A percentile compares a stretch with the other conserved stretches of the same genome.
Evolutionary conservation across 768 basidiomycete species (phyloP).

Genomic region (Tylopilus sp.): DNA sequence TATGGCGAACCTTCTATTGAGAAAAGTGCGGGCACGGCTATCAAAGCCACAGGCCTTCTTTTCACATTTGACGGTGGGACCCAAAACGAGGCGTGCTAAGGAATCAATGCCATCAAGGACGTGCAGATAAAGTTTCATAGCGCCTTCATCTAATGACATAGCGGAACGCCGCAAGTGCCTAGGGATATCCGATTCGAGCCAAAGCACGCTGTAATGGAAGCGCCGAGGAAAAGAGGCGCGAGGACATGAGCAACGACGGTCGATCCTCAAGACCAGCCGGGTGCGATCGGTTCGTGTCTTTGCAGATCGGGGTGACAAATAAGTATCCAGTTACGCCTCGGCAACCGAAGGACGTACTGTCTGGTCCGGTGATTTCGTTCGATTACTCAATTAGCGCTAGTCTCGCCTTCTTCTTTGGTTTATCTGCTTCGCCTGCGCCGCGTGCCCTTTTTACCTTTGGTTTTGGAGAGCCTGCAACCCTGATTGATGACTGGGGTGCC

Average conservation of each 20-base stretch:
- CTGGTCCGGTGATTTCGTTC: slow-evolving; percentile 3
- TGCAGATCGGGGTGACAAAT: slow-evolving; percentile 18
- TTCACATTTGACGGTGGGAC: slow-evolving; percentile 20
- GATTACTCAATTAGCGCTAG: slow-evolving; percentile 24
- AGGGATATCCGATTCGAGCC: slow-evolving; percentile 9
- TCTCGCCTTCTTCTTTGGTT: slow-evolving; percentile 26
- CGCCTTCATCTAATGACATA: slow-evolving; percentile 23
- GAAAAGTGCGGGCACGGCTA: slow-evolving; percentile 20
- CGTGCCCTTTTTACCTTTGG: slow-evolving; percentile 24
- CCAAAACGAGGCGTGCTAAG: slow-evolving; percentile 18
- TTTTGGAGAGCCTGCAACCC: slow-evolving; percentile 4
- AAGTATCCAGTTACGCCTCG: slow-evolving; percentile 11
- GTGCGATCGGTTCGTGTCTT: slow-evolving; percentile 11
- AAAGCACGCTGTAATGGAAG: slow-evolving; percentile 24
- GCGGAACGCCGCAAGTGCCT: slow-evolving; percentile 16
- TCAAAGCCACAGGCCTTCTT: slow-evolving; percentile 25
- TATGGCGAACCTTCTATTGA: slow-evolving; percentile 17
- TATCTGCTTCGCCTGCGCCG: slow-evolving; percentile 13
- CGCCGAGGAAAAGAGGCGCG: slow-evolving; percentile 11
- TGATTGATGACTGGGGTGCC: slow-evolving; percentile 4
- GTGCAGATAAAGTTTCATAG: slow-evolving; percentile 30
- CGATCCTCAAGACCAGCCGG: slow-evolving; percentile 18
- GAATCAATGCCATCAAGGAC: slow-evolving; percentile 28
- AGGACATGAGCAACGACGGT: slow-evolving; percentile 7
- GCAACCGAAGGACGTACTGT: slow-evolving; percentile 20